Percentiles rank a stretch among this genome's conserved stretches.
These are phyloP conservation scores for Petunia axillaris DNA, from an alignment of 257 asterid genomes.

Conservation along the genomic window DNA sequence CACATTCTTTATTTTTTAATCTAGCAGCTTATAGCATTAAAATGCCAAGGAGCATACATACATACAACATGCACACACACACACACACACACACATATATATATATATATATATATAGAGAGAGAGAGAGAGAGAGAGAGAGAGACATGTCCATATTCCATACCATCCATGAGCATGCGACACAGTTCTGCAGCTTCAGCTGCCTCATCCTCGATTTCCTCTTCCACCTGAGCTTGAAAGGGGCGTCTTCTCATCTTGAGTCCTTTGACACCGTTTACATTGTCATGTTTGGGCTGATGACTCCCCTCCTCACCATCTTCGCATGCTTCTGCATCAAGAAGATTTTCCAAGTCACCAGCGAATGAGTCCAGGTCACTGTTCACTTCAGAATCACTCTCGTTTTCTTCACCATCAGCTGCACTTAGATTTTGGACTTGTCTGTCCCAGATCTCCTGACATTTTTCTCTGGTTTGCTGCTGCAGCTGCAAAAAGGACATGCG, in stretches of 20 bases:
- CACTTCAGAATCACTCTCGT: conserved; percentile 93
- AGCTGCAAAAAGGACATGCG: conserved; percentile 98
- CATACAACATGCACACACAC: no score
- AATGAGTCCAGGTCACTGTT: conserved; percentile 98
- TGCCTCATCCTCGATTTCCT: conserved; percentile 93
- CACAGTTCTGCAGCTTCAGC: conserved; percentile 97
- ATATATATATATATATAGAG: background rate
- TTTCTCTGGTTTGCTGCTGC: conserved; percentile 99
- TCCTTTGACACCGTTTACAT: conserved; percentile 79
- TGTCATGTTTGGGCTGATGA: conserved; percentile 67
- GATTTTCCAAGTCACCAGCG: conserved; percentile 99
- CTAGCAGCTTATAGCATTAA: conserved; percentile 17
- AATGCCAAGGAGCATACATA: conserved; percentile 6
- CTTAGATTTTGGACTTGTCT: conserved; percentile 87
- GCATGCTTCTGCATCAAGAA: conserved; percentile 90
- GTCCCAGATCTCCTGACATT: conserved; percentile 99
- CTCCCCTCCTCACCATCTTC: conserved; percentile 84
- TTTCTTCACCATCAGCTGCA: conserved; percentile 85
- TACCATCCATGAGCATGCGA: conserved; percentile 99
- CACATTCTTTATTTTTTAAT: conserved; percentile 13
- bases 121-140: no score
- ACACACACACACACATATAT: background rate
- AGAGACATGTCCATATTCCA: background rate
- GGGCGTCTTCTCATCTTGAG: conserved; percentile 89
- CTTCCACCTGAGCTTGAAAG: conserved; percentile 84